Percentiles rank a stretch among this genome's conserved stretches.
Evolutionary conservation across 208 protist species (phyloP).

Genomic region (Crithidia expoeki): DNA sequence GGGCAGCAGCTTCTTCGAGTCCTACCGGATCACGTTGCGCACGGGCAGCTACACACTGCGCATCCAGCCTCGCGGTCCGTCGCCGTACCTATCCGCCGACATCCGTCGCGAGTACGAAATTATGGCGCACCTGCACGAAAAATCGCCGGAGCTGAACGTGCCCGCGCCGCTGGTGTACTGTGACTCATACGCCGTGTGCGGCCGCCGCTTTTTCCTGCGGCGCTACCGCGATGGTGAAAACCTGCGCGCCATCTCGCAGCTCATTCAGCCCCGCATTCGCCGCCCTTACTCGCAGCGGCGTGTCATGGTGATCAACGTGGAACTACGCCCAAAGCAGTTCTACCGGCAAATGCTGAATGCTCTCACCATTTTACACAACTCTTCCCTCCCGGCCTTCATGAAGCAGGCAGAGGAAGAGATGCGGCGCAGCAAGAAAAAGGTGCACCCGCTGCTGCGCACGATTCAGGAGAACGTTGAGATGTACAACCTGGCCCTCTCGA

Average conservation of each 20-base stretch:
- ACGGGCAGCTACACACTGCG: constrained; percentile 78
- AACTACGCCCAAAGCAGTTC: constrained; percentile 66
- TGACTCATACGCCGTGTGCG: constrained; percentile 68
- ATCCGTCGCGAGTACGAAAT: constrained; percentile 74
- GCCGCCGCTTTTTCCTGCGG: constrained; percentile 70
- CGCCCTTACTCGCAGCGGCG: constrained; percentile 75
- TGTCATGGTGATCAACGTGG: constrained; percentile 54
- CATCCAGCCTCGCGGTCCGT: constrained; percentile 67
- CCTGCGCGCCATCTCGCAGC: constrained; percentile 45
- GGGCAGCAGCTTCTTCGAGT: constrained; percentile 61
- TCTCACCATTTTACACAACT: constrained; percentile 55
- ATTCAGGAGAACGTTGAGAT: constrained; percentile 47
- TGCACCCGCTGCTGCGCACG: constrained; percentile 50
- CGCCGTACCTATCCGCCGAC: constrained; percentile 52
- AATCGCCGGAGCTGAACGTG: constrained; percentile 46
- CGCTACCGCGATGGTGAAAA: constrained; percentile 72
- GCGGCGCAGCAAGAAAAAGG: constrained; percentile 25
- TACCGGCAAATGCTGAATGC: constrained; percentile 52
- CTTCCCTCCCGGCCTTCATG: constrained; percentile 58
- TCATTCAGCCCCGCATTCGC: constrained; percentile 73
- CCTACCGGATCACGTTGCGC: constrained; percentile 74
- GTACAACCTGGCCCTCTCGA: constrained; percentile 44
- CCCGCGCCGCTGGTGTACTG: constrained; percentile 71
- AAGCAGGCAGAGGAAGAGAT: constrained; percentile 43
- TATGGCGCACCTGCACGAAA: constrained; percentile 63